Base-by-base conservation (phyloP, 140 eudicot genomes). In the Erigeron philadelphicus region DNA sequence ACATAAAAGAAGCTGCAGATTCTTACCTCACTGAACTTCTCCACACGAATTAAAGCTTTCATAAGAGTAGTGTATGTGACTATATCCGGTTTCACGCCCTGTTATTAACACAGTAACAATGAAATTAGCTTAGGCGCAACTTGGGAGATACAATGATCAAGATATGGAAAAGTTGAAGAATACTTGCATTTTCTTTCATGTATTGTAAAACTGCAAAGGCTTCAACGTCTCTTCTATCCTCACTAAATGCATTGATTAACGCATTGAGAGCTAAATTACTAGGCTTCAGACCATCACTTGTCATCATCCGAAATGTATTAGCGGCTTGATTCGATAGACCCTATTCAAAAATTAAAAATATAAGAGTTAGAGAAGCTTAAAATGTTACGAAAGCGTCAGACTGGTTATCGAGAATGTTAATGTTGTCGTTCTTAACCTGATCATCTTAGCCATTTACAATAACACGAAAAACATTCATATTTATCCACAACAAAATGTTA, bases 321-420 rank as follows among this genome's bases (percentile, higher is more conserved):
- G 91, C 85, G 19, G 98, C 98, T 84, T 88, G 96, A 71, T 92
- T 95, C 8, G 96, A 88, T 61, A 92, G 65, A 75, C 98, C 98
- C 98, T 91, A 78, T 57, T 40, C 61, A 18, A 61, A 11, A 49
- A 46, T 21, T n/a, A 60, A 56, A 48, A 7, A 1, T 12, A 54
- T 41, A 62, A 23, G 10, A 56, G 9, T 54, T 63, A 15, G 17
- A 16, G 50, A 8, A 70, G 11, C 63, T 19, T 57, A 49, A 8
- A 75, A 47, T 38, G 56, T 65, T 43, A 53, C 48, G 21, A 31
- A 17, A 62, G 66, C 57, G 62, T 66, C 62, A 67, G 59, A 67
- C 56, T 23, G 53, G n/a, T 64, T 5, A 63, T 7, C 38, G n/a
- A 59, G 47, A 49, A 8, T 4, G 15, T 18, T 41, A 60, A 12